Conservation (phyloP, 2,329 filamentous ascomycete genomes). For the Arthrobotrys iridis region DNA sequence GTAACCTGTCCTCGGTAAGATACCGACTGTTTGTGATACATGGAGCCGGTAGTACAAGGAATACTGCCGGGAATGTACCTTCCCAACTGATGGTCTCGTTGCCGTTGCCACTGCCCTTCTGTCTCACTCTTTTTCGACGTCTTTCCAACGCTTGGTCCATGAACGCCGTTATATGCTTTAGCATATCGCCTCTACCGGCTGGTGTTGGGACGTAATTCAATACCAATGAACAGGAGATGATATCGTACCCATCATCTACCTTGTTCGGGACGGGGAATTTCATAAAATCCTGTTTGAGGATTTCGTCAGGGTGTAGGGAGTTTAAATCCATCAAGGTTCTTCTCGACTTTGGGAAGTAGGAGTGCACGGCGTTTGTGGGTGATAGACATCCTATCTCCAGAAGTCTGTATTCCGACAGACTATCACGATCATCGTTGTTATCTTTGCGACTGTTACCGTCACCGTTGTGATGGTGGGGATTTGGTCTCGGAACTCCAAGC, state of each 20-base stretch:
- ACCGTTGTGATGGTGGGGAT: neutral
- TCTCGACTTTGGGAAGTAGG: slow-evolving; percentile 76
- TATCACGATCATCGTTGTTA: slow-evolving; percentile 53
- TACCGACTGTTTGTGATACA: slow-evolving; percentile 93
- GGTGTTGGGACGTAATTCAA: slow-evolving; percentile 92
- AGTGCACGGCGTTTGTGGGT: slow-evolving; percentile 77
- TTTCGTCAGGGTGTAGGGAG: slow-evolving; percentile 78
- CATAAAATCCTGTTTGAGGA: slow-evolving; percentile 94
- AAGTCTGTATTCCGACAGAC: slow-evolving; percentile 68
- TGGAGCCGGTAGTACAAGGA: slow-evolving; percentile 87
- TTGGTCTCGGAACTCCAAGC: slow-evolving; percentile 37
- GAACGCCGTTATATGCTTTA: slow-evolving; percentile 71
- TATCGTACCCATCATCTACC: slow-evolving; percentile 76
- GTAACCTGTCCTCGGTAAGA: slow-evolving; percentile 75
- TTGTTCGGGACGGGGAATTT: slow-evolving; percentile 75
- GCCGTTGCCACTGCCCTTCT: slow-evolving; percentile 42
- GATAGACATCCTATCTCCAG: slow-evolving; percentile 91
- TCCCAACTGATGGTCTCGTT: slow-evolving; percentile 55
- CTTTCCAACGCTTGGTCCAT: slow-evolving; percentile 30
- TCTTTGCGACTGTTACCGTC: slow-evolving; percentile 13
- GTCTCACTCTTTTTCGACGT: neutral
- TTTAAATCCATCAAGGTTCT: slow-evolving; percentile 77
- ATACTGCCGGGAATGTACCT: slow-evolving; percentile 74
- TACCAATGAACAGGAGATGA: slow-evolving; percentile 90
- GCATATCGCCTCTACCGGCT: slow-evolving; percentile 80